Base-by-base conservation (phyloP, 768 basidiomycete species). In the Lactarius quietus region DNA sequence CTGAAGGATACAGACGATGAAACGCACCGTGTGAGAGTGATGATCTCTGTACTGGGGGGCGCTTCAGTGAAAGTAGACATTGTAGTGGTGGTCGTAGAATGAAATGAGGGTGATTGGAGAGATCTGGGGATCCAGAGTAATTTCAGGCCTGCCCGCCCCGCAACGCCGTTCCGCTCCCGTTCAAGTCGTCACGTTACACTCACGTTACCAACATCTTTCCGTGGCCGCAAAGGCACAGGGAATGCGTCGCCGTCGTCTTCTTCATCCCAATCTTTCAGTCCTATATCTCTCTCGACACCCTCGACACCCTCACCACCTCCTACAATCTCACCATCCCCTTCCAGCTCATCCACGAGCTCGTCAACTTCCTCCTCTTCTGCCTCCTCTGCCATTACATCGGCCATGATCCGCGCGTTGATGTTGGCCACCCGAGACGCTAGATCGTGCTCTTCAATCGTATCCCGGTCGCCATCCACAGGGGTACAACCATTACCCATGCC, bases 1-100 rank as follows among this genome's bases (percentile, higher is more conserved):
- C 3, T 28, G 31, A 26, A 45, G 55, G 41, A 58, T 66, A 55
- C 64, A 53, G 54, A 33, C n/a, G 64, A 12, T 41, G 33, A 29
- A 39, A 69, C 85, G 43, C 73, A 93, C 93, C 94, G 85, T 67
- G 95, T 97, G 73, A 97, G 84, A 57, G 95, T 97, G 78, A 96
- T 91, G 71, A 97, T 80, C 74, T 97, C 93, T 51, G 90, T 90
- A 79, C 80, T 87, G 67, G 92, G 92, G 63, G 82, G 74, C 71
- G 92, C 88, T 72, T 83, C 71, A 68, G 74, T 70, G 45, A 71
- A 68, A 68, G 74, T 71, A 51, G 72, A 69, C 70, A 72, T 73
- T 63, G 59, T 68, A 45, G 38, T 26, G 48, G 28, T 57, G 55
- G 56, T 59, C 58, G 63, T 53, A 48, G 60, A 31, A 56, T 56